Evolutionary conservation across 257 asterid species (phyloP).

Genomic region (Capsicum baccatum): DNA sequence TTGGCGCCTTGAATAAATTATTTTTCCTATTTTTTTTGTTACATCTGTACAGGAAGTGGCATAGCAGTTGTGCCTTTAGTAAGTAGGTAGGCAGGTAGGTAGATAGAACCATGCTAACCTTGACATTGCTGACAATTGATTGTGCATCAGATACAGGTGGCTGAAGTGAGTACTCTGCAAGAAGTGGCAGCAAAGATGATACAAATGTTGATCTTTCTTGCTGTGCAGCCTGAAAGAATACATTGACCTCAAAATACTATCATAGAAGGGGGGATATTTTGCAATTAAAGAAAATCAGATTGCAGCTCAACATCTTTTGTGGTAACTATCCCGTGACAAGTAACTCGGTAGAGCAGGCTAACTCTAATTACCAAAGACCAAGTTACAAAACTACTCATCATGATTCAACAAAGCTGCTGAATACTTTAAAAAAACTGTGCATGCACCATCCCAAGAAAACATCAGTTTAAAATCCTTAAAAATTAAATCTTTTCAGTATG

Average conservation of each 20-base stretch:
- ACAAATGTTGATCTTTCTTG: slow-evolving; percentile 85
- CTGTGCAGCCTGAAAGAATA: slow-evolving; percentile 84
- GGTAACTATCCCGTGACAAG: background rate
- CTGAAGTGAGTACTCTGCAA: slow-evolving; percentile 91
- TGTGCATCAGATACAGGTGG: slow-evolving; percentile 93
- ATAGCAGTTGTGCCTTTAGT: background rate
- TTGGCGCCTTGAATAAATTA: slow-evolving; percentile 2
- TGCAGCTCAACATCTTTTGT: slow-evolving; percentile 3
- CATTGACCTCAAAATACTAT: slow-evolving; percentile 37
- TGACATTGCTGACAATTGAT: slow-evolving; percentile 88
- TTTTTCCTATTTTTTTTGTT: background rate
- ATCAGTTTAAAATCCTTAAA: background rate
- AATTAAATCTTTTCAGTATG: background rate
- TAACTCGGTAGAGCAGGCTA: slow-evolving; percentile 10
- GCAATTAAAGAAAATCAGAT: slow-evolving; percentile 4
- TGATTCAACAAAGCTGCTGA: slow-evolving; percentile 12
- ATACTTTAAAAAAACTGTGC: background rate
- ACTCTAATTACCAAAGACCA: background rate
- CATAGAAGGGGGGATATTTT: background rate
- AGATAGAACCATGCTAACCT: slow-evolving; percentile 54
- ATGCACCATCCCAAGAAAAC: slow-evolving; percentile 4
- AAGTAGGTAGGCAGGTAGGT: background rate
- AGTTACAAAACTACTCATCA: background rate
- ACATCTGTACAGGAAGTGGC: slow-evolving; percentile 7
- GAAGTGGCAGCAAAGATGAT: slow-evolving; percentile 89